Percentiles rank a stretch among this genome's conserved stretches.
phyloP scores from a whole-genome alignment of 352 stramenopile species.

The Pythium angustatum region DNA sequence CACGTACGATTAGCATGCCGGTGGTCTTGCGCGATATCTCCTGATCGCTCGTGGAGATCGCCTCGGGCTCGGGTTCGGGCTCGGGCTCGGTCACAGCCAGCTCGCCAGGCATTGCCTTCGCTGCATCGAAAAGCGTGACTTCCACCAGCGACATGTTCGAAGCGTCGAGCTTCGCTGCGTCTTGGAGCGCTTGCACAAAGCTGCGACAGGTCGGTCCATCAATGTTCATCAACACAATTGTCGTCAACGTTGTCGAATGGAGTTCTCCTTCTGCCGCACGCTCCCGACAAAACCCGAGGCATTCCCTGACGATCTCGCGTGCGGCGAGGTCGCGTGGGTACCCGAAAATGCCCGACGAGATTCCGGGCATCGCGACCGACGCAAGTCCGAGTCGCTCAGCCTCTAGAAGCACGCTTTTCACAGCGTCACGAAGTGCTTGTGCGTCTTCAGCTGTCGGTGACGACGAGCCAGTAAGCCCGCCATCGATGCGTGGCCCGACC shows the following conservation, averaged over 20 bases:
- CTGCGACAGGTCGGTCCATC: slow-evolving; percentile 36
- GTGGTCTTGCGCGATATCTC: not conserved
- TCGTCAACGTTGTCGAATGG: slow-evolving; percentile 13
- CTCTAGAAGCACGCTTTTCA: slow-evolving; percentile 38
- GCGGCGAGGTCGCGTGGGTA: slow-evolving; percentile 46
- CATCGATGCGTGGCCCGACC: slow-evolving; percentile 36
- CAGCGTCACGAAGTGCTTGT: slow-evolving; percentile 36
- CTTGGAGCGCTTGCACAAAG: slow-evolving; percentile 29
- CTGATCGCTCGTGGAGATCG: not conserved
- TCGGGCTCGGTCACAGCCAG: not conserved
- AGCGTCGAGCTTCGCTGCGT: not conserved
- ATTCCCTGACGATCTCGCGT: slow-evolving; percentile 45
- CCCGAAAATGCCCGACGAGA: slow-evolving; percentile 51
- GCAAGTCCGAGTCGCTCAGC: slow-evolving; percentile 32
- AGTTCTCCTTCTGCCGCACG: slow-evolving; percentile 15
- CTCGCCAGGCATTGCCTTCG: no score
- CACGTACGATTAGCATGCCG: slow-evolving; percentile 2
- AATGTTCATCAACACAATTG: slow-evolving; percentile 44
- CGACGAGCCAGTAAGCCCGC: not conserved
- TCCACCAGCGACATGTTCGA: not conserved
- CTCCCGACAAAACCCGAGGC: slow-evolving; percentile 27
- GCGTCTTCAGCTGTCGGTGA: slow-evolving; percentile 31
- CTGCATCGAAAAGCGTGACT: not conserved
- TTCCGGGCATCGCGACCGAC: slow-evolving; percentile 43
- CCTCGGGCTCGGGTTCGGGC: not conserved